A percentile compares a stretch with the other conserved stretches of the same genome.
Conservation (phyloP, 108 stramenopile genomes). For the Asterionellopsis glacialis region DNA sequence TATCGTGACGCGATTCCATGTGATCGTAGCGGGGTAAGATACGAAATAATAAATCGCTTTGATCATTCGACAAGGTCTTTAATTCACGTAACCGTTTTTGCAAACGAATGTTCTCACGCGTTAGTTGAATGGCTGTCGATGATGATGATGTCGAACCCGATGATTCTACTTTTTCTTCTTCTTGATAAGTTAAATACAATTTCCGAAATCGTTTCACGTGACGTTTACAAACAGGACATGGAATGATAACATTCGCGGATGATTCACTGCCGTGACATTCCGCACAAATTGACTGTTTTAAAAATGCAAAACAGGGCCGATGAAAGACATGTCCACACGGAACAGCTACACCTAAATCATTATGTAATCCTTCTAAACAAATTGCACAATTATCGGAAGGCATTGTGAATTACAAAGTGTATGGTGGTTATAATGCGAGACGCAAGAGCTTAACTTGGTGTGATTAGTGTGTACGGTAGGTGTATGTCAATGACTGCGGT, state of each 20-base stretch:
- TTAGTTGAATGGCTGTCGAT: background rate
- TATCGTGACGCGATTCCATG: background rate
- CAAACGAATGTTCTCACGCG: background rate
- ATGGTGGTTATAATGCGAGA: no score
- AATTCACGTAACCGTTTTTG: background rate
- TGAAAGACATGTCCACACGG: constrained; percentile 3
- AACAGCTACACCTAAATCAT: background rate
- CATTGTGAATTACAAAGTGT: background rate
- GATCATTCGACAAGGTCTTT: background rate
- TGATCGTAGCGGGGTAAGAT: background rate
- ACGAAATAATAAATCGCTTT: constrained; percentile 2
- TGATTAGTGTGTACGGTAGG: no score
- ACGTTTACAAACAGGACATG: constrained; percentile 1
- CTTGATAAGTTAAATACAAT: background rate
- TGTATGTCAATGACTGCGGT: no score
- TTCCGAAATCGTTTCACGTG: background rate
- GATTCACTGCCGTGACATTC: background rate
- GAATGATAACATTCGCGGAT: background rate
- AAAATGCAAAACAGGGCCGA: background rate
- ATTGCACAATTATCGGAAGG: background rate
- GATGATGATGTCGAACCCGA: no score
- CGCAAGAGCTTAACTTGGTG: no score
- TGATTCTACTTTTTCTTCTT: no score
- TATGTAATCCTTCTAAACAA: background rate
- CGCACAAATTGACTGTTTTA: background rate